phyloP scores from a whole-genome alignment of 495 filamentous ascomycete genomes.

The Annulohypoxylon nitens region DNA sequence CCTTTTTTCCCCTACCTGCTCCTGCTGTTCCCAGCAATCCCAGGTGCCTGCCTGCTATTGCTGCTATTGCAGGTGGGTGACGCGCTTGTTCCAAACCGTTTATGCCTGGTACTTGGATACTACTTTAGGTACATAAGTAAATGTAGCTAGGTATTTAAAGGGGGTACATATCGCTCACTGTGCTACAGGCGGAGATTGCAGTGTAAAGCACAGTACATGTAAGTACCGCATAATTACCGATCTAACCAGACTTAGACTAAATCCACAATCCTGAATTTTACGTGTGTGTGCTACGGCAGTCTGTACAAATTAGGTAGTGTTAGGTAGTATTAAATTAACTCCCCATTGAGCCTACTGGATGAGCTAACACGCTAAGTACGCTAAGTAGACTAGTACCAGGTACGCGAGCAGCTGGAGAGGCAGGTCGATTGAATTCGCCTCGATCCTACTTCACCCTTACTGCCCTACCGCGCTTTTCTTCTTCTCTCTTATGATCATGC shows the following conservation, averaged over 20 bases:
- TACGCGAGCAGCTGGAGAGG: conserved; percentile 9
- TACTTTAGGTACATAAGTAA: neutral
- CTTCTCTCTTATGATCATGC: conserved; percentile 21
- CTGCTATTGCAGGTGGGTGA: conserved; percentile 28
- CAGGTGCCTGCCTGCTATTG: neutral
- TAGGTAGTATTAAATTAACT: conserved; percentile 39
- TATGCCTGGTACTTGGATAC: conserved; percentile 19
- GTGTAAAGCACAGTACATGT: conserved; percentile 16
- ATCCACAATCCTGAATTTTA: conserved; percentile 45
- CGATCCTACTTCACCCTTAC: conserved; percentile 22
- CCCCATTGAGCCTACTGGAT: conserved; percentile 24
- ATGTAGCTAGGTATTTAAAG: neutral
- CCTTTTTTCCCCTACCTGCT: neutral
- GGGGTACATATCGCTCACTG: conserved; percentile 12
- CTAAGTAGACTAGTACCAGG: neutral
- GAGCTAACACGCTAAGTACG: too few species aligned
- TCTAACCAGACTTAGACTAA: conserved; percentile 33
- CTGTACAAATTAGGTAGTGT: conserved; percentile 23
- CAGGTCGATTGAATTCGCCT: conserved; percentile 26
- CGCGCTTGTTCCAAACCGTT: conserved; percentile 38
- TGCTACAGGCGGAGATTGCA: neutral
- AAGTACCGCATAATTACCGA: neutral
- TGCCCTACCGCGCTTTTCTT: neutral
- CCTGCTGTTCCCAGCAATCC: neutral
- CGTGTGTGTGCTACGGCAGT: conserved; percentile 22